Conservation (phyloP, 2,329 filamentous ascomycete species). For the Ophiostoma australiae region DNA sequence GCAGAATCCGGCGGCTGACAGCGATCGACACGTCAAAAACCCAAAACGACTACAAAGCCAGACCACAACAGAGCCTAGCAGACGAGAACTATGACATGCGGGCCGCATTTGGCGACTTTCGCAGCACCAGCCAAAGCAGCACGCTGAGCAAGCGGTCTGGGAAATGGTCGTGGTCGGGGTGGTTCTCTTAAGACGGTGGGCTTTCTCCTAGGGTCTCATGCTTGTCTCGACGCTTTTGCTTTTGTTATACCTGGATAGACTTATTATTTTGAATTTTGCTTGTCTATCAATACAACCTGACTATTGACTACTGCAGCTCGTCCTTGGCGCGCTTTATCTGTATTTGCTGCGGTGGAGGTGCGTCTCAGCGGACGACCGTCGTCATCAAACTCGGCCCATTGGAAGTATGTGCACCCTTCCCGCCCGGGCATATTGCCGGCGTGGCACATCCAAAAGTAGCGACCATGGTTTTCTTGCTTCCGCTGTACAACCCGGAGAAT, state of each 20-base stretch:
- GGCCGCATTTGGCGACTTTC: neutral
- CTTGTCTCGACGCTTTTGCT: neutral
- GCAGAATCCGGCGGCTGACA: slow-evolving; percentile 21
- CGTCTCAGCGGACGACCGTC: slow-evolving; percentile 65
- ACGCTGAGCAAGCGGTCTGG: slow-evolving; percentile 26
- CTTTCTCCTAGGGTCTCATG: neutral
- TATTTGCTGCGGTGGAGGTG: slow-evolving; percentile 41
- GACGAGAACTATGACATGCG: slow-evolving; percentile 20
- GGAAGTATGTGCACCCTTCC: slow-evolving; percentile 69
- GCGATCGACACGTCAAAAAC: slow-evolving; percentile 27
- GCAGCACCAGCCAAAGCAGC: slow-evolving; percentile 26
- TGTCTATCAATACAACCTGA: neutral
- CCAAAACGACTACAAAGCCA: slow-evolving; percentile 20
- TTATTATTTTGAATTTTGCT: slow-evolving; percentile 1
- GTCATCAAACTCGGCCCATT: slow-evolving; percentile 82
- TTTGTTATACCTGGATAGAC: neutral
- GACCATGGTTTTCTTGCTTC: slow-evolving; percentile 68
- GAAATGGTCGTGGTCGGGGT: slow-evolving; percentile 30
- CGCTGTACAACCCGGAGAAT: slow-evolving; percentile 73
- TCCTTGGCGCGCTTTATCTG: neutral
- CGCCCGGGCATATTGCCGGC: slow-evolving; percentile 65
- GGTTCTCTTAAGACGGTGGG: slow-evolving; percentile 25
- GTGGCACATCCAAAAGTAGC: slow-evolving; percentile 91
- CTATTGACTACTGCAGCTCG: neutral
- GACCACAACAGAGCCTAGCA: slow-evolving; percentile 18